Evolutionary conservation across 169 alveolate genomes (phyloP).

Genomic region (Plasmodium reichenowi): DNA sequence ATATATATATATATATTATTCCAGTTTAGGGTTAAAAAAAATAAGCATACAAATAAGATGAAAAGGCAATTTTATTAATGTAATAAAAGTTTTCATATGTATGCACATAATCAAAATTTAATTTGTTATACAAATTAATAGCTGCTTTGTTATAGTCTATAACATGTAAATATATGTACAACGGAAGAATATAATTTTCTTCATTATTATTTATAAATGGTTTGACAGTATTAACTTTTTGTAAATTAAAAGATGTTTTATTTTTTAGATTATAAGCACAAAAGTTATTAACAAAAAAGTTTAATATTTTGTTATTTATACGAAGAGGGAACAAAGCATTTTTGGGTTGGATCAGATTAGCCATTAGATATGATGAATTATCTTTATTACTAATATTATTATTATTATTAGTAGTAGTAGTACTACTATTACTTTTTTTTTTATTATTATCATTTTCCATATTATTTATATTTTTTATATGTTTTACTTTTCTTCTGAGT

Average conservation of each 20-base stretch:
- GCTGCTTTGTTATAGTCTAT: slow-evolving; percentile 75
- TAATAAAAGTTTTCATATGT: slow-evolving; percentile 72
- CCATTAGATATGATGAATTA: neutral
- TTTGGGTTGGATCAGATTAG: slow-evolving; percentile 13
- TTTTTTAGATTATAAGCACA: slow-evolving; percentile 54
- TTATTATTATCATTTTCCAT: neutral
- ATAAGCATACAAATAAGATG: slow-evolving; percentile 63
- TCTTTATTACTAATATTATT: neutral
- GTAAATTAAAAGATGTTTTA: slow-evolving; percentile 28
- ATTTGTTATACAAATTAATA: slow-evolving; percentile 57
- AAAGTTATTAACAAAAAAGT: slow-evolving; percentile 50
- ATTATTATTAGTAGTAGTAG: neutral
- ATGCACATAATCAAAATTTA: slow-evolving; percentile 58
- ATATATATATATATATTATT: slow-evolving; percentile 6
- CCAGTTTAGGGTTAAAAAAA: slow-evolving; percentile 23
- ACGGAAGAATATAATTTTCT: slow-evolving; percentile 22
- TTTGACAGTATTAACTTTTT: slow-evolving; percentile 2
- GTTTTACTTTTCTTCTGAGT: slow-evolving; percentile 2
- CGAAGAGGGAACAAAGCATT: slow-evolving; percentile 1
- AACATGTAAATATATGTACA: slow-evolving; percentile 62
- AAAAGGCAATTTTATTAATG: slow-evolving; percentile 52
- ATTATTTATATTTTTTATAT: neutral
- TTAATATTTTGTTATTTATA: slow-evolving; percentile 31
- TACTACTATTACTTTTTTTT: neutral
- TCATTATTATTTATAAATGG: slow-evolving; percentile 6